Evolutionary conservation across 2,329 filamentous ascomycete species (phyloP).

Genomic region (Talaromyces marneffei): DNA sequence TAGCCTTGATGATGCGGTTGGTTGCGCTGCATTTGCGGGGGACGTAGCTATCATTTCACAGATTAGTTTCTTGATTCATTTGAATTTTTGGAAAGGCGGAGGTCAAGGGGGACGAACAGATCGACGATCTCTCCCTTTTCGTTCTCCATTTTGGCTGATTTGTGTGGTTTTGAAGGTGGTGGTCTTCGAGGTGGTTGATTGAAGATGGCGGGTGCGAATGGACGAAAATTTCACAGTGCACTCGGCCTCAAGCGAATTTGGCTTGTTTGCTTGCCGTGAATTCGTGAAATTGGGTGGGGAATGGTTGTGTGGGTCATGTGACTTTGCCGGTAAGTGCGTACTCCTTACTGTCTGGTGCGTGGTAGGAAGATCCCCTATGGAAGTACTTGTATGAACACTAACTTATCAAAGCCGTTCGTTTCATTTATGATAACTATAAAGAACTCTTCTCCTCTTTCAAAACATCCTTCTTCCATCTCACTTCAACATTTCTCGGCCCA

Average conservation of each 20-base stretch:
- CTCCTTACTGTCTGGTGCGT: background rate
- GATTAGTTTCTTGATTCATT: too few relatives aligned
- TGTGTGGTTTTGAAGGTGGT: slow-evolving; percentile 17
- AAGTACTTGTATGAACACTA: too few relatives aligned
- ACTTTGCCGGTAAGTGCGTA: slow-evolving; percentile 9
- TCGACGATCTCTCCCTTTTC: slow-evolving; percentile 99
- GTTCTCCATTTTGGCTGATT: slow-evolving; percentile 86
- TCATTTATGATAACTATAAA: too few relatives aligned
- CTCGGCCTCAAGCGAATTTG: background rate
- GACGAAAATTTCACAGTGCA: slow-evolving; percentile 1
- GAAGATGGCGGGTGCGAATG: background rate
- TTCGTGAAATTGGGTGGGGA: background rate
- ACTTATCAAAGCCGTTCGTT: too few relatives aligned
- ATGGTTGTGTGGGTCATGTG: slow-evolving; percentile 31
- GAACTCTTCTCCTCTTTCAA: slow-evolving; percentile 22
- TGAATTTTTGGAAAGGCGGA: too few relatives aligned
- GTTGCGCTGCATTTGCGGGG: slow-evolving; percentile 98
- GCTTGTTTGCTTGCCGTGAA: background rate
- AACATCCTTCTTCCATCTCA: slow-evolving; percentile 46
- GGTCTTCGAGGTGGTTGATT: background rate
- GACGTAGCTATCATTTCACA: slow-evolving; percentile 64
- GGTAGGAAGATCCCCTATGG: too few relatives aligned
- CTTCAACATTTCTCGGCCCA: slow-evolving; percentile 51
- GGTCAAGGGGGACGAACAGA: slow-evolving; percentile 61
- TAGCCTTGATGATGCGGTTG: slow-evolving; percentile 99